Base-by-base conservation (phyloP, 176 grass and related monocot species). In the Bothriochloa decipiens region DNA sequence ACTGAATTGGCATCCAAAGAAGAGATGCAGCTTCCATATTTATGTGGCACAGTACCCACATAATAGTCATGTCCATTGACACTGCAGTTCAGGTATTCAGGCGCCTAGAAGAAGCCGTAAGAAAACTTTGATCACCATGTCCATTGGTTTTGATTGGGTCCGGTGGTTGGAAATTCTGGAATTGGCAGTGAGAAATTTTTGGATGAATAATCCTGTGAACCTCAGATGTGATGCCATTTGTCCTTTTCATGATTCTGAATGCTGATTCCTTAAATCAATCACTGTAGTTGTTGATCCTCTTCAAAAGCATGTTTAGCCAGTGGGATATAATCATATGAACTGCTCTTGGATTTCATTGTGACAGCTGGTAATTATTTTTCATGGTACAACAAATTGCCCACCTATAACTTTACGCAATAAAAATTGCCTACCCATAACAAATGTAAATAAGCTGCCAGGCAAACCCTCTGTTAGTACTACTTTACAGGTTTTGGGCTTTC, bases 351-450 rank as follows among this genome's bases (percentile, higher is more conserved):
- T 64, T 64, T 26, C 25, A 28, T 11, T 64, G 61, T 28, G n/a
- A 11, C 57, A 62, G 33, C n/a, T 5, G 72, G 12, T 50, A 46
- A 74, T 29, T 27, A 49, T 65, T 45, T 85, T 28, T 32, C 76
- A 81, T 58, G 35, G 37, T 77, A 88, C 82, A 85, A 70, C 46
- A 74, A 90, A 86, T 83, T 17, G 16, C 39, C 84, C 29, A 32
- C 29, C 29, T 32, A 32, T 32, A 32, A 32, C 29, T 32, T 32
- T 32, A 32, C 29, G 29, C 29, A 32, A 32, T n/a, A 32, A 32
- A 74, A 90, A 86, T 83, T 18, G 16, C 39, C 84, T 87, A 68
- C 37, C 81, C 84, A 84, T 14, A 79, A 84, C 41, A 87, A 90
- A 75, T 84, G 39, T 45, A 33, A 72, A 90, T 63, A 63, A 83